Evolutionary conservation across 768 basidiomycete genomes (phyloP).

Genomic region (Porpolomopsis calyptriformis): DNA sequence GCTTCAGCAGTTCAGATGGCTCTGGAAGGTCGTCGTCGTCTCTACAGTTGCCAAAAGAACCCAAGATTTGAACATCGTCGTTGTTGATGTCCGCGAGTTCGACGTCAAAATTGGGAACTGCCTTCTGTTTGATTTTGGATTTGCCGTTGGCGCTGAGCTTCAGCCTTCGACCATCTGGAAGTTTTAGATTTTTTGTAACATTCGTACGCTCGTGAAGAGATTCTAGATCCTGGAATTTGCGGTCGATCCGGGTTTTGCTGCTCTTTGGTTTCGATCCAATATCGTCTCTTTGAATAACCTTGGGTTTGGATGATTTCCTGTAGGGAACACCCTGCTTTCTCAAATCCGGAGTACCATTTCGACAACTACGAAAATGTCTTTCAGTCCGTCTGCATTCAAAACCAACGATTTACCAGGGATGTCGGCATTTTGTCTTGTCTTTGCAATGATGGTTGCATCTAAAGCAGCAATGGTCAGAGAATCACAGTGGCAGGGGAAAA

Average conservation of each 20-base stretch:
- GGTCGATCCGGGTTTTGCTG: constrained; percentile 19
- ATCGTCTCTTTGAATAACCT: constrained; percentile 14
- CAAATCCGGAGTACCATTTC: constrained; percentile 42
- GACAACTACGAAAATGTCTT: constrained; percentile 41
- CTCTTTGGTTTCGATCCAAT: constrained; percentile 11
- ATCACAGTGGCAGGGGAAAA: not conserved
- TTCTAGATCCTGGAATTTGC: constrained; percentile 31
- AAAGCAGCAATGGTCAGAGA: constrained; percentile 3
- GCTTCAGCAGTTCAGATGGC: constrained; percentile 22
- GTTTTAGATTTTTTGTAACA: constrained; percentile 27
- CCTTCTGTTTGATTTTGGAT: constrained; percentile 15
- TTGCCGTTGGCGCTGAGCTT: constrained; percentile 27
- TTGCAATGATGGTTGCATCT: constrained; percentile 80
- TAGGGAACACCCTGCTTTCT: not conserved
- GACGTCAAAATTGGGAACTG: constrained; percentile 37
- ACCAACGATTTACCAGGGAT: constrained; percentile 49
- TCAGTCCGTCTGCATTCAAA: not conserved
- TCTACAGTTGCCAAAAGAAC: constrained; percentile 16
- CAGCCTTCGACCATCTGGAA: constrained; percentile 31
- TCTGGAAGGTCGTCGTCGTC: constrained; percentile 39
- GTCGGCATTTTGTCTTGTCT: constrained; percentile 64
- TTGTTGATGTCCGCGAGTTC: constrained; percentile 36
- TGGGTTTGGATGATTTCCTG: constrained; percentile 32
- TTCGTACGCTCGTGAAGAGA: constrained; percentile 32
- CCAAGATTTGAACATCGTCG: constrained; percentile 12